Conservation (phyloP, 1,284 basidiomycete species). For the Sporisorium exsertum region DNA sequence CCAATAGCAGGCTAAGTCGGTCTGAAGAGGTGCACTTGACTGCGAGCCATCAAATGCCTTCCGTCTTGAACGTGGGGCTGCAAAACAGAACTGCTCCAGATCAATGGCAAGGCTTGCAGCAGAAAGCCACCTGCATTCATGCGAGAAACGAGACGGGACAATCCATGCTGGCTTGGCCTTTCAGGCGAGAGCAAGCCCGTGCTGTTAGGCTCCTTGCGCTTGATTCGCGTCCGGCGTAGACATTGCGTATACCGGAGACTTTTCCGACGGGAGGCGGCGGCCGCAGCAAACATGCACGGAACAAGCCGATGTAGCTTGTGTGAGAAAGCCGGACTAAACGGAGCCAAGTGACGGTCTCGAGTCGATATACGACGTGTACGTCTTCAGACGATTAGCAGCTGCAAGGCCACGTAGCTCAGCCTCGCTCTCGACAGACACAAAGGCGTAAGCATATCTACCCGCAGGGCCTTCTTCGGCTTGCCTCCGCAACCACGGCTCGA, state of each 20-base stretch:
- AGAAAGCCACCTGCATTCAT: neutral
- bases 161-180: conserved; percentile 1
- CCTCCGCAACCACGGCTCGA: neutral
- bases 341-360: neutral
- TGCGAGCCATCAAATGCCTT: neutral
- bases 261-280: neutral
- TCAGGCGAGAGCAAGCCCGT: conserved; percentile 1
- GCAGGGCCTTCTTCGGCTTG: neutral
- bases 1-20: neutral
- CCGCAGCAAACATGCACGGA: neutral
- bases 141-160: conserved; percentile 1
- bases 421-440: neutral
- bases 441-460: neutral
- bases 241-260: neutral
- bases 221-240: neutral
- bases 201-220: conserved; percentile 4
- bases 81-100: neutral
- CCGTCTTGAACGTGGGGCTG: neutral
- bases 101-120: neutral
- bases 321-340: neutral
- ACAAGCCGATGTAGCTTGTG: neutral
- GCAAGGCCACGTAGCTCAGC: no score
- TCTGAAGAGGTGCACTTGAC: no score
- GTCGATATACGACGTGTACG: no score
- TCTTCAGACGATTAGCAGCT: no score